Conservation (phyloP, 805 yeast genomes). For the Yarrowia sp. region DNA sequence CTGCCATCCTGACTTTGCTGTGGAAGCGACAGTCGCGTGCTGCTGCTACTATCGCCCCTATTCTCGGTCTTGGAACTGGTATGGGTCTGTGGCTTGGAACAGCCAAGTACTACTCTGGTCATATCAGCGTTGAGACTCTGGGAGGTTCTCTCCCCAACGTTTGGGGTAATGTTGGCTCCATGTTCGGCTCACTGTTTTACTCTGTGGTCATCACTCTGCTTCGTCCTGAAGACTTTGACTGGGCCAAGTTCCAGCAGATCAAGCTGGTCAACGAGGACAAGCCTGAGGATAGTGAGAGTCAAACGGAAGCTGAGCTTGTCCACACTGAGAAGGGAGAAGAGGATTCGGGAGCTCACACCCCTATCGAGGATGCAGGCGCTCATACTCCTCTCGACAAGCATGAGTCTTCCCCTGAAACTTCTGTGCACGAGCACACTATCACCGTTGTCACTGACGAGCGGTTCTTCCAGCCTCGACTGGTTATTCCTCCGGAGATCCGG, state of each 20-base stretch:
- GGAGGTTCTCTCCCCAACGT: slow-evolving; percentile 25
- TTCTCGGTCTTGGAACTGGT: slow-evolving; percentile 27
- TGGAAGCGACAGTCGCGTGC: slow-evolving; percentile 40
- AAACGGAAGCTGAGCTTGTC: neutral
- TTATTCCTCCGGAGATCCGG: neutral
- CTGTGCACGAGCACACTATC: neutral
- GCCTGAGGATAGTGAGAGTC: neutral
- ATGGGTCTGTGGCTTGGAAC: slow-evolving; percentile 33
- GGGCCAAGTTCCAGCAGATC: slow-evolving; percentile 29
- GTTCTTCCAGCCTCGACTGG: slow-evolving; percentile 12
- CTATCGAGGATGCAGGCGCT: neutral
- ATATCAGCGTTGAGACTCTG: slow-evolving; percentile 35
- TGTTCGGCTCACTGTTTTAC: slow-evolving; percentile 34
- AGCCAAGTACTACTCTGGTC: slow-evolving; percentile 34
- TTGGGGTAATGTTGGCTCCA: slow-evolving; percentile 38
- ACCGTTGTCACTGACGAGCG: neutral
- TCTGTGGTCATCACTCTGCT: slow-evolving; percentile 37
- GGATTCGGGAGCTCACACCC: neutral
- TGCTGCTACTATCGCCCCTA: slow-evolving; percentile 24
- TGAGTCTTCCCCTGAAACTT: slow-evolving; percentile 2
- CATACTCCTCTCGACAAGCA: neutral
- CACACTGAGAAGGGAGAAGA: neutral
- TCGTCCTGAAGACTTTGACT: slow-evolving; percentile 46
- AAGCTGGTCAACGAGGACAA: slow-evolving; percentile 1
- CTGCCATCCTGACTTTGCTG: slow-evolving; percentile 49